Base-by-base conservation (phyloP, 1,284 basidiomycete genomes). In the Irpex sp. region DNA sequence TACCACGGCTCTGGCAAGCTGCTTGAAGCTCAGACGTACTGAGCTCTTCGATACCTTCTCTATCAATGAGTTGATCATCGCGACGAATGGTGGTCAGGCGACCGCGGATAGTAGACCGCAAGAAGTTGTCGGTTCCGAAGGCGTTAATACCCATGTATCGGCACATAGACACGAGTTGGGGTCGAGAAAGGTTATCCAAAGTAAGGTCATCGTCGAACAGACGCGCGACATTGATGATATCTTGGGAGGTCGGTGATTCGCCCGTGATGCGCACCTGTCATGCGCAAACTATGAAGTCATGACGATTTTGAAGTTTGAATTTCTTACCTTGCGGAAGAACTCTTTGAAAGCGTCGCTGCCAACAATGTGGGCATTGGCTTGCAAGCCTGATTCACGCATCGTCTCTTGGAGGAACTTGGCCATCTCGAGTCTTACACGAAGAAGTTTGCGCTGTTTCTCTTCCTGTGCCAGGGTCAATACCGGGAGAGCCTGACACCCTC, bases 401-500 rank as follows among this genome's bases (percentile, higher is more conserved):
- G 97, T 98, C 76, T 98, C 97, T 74, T 98, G 97, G 57, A 99
- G 81, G 83, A 99, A 99, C 74, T 99, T 99, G 70, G 97, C 97
- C 96, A 99, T 98, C 75, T 98, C 96, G 31, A 99, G 82, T 61
- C 97, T 86, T 21, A 98, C 94, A 70, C 96, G 92, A 58, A 99
- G 88, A 2, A 98, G 83, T 75, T 98, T 98, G 68, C 97, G 89
- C 72, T 97, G 88, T 78, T 99, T 99, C 78, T 99, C 97, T 74
- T 98, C 95, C 93, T 96, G 71, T n/a, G 66, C 8, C 48, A 15
- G 34, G 60, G 49, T 59, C 19, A 40, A 31, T 21, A 31, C 34
- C 31, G 54, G 19, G 54, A 38, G 19, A 4, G 31, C 6, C 7
- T n/a, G 31, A 19, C 36, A 38, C 8, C n/a, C 38, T 57, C 21